phyloP scores from a whole-genome alignment of 2,329 filamentous ascomycete genomes.

The Diplodia corticola region DNA sequence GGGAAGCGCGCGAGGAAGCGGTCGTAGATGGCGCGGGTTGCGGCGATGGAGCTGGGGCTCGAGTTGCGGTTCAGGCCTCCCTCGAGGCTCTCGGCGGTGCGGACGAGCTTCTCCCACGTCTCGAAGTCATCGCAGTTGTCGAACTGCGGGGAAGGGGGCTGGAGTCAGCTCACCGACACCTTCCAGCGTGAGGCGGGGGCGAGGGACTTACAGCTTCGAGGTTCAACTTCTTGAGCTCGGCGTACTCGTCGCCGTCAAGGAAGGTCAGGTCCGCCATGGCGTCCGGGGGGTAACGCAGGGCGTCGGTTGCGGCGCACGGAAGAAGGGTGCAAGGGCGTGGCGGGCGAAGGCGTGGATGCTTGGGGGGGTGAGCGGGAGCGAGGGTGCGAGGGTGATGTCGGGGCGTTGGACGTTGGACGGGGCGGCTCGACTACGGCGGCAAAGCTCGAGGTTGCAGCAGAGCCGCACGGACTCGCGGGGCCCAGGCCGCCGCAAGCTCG shows the following conservation, averaged over 20 bases:
- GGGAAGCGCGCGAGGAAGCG: conserved; percentile 93
- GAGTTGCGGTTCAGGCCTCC: conserved; percentile 96
- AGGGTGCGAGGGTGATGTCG: neutral
- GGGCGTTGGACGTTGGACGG: neutral
- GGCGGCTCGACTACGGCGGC: neutral
- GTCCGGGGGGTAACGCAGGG: neutral
- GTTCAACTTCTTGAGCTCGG: conserved; percentile 76
- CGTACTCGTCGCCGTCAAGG: conserved; percentile 78
- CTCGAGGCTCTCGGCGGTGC: conserved; percentile 79
- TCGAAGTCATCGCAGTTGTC: conserved; percentile 89
- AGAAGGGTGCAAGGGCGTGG: neutral
- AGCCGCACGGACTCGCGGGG: conserved; percentile 1
- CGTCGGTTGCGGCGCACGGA: neutral
- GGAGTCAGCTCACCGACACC: neutral
- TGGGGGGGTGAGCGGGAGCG: neutral
- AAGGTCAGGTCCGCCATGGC: conserved; percentile 42
- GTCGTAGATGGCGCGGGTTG: conserved; percentile 85
- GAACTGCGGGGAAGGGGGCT: conserved; percentile 41
- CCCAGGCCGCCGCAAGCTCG: neutral
- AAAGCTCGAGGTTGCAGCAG: neutral
- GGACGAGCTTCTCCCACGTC: conserved; percentile 88
- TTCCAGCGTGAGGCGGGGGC: neutral
- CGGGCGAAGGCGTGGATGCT: neutral
- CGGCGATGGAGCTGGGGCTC: conserved; percentile 86
- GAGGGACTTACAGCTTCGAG: conserved; percentile 70